Evolutionary conservation across 345 rosid species (phyloP), one percentile per base, ranked within the genome.

Genomic region (Corchorus capsularis): DNA sequence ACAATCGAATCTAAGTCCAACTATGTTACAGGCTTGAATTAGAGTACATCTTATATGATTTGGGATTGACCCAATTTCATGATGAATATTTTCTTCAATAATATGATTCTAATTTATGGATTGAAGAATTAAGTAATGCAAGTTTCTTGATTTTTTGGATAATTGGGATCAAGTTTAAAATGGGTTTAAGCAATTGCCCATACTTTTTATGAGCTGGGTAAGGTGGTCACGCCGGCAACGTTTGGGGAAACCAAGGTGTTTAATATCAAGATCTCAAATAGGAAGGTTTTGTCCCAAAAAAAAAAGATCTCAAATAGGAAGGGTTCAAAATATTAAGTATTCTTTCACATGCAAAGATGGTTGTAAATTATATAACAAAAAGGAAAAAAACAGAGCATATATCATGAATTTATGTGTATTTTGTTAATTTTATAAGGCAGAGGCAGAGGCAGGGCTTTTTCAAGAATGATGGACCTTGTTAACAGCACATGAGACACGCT

Each of bases 171-270:
- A 37, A 20, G 13, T 37, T 37, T 8, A 10, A 41, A 37, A 63
- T 16, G 16, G 47, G 4, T 39, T 10, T 43, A 65, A 12, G 16
- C 17, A 15, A 65, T 6, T 65, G 53, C 35, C 69, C 35, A 65
- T 45, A 65, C 35, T 12, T 45, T 7, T 45, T 43, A 11, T n/a
- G 62, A 70, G 34, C 39, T 14, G 72, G 57, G 57, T 49, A 39
- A 68, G 54, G 43, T 68, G 72, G 61, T 69, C 37, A 69, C 56
- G 14, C 43, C 4, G 35, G 55, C 55, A 66, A 67, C 12, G 49
- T 27, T 27, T 15, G 57, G 72, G 72, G 72, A 68, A 47, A 68
- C 14, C 72, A 68, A 68, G 41, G 62, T 70, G 34, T 70, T 35
- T 5, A 35, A 70, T 50, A 13, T 50, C 16, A 14, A 13, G 54